Conservation (phyloP, 1,139 yeast genomes). For the Pneumocystis murina region DNA sequence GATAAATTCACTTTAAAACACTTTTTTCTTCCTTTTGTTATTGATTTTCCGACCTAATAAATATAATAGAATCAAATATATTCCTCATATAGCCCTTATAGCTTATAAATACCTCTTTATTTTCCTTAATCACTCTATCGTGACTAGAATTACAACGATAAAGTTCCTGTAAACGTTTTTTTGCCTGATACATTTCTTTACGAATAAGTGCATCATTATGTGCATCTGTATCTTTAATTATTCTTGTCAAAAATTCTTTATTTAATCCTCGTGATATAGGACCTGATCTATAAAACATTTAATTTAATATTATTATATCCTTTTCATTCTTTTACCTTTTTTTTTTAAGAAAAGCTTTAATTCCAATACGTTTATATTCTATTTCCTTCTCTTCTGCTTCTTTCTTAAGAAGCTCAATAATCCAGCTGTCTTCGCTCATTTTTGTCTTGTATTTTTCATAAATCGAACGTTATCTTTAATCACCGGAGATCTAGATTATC, state of each 20-base stretch:
- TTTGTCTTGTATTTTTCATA: not conserved
- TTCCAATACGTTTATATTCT: not conserved
- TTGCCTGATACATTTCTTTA: not conserved
- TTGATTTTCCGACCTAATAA: too few species aligned
- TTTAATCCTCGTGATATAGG: not conserved
- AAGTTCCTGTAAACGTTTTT: not conserved
- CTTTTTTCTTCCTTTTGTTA: too few species aligned
- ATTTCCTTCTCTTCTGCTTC: conserved; percentile 7
- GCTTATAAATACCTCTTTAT: too few species aligned
- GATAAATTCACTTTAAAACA: too few species aligned
- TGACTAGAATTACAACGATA: too few species aligned
- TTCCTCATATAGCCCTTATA: too few species aligned
- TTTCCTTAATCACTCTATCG: too few species aligned
- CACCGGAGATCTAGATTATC: not conserved
- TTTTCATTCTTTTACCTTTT: not conserved
- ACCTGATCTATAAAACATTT: not conserved
- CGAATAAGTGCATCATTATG: not conserved
- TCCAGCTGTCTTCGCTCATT: not conserved
- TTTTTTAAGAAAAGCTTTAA: not conserved
- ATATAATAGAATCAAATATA: too few species aligned
- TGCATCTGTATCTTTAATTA: not conserved
- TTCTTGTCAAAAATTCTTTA: not conserved
- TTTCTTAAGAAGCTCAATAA: not conserved
- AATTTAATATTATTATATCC: not conserved
- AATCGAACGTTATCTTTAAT: not conserved